These are phyloP conservation scores for Rhodotorula sp. DNA, from an alignment of 1,284 basidiomycete genomes.

Conservation along the genomic window DNA sequence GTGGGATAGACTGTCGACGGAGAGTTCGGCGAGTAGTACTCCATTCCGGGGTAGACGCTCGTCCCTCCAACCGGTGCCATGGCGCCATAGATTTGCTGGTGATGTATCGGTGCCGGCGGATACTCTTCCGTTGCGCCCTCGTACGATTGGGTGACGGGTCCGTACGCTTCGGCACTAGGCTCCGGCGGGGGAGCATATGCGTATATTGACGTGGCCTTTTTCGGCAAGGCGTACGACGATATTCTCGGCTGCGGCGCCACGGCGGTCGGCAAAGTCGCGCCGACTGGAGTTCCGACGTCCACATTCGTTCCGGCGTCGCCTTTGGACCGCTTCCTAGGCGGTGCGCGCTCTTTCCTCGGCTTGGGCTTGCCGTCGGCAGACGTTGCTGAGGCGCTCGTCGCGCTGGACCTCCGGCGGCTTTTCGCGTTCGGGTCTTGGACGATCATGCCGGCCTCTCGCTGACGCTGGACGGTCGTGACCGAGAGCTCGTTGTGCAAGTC, in stretches of 20 bases:
- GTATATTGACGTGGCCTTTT: too few species aligned
- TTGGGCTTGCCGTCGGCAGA: slow-evolving; percentile 3
- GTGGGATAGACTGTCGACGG: too few species aligned
- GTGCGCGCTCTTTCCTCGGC: background rate
- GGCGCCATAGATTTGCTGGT: slow-evolving; percentile 10
- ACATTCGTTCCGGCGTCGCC: background rate
- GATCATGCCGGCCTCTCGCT: slow-evolving; percentile 37
- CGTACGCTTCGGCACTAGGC: too few species aligned
- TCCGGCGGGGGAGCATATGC: too few species aligned
- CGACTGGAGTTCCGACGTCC: too few species aligned
- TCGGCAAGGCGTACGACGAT: too few species aligned
- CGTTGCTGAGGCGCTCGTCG: background rate
- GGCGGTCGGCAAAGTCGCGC: too few species aligned
- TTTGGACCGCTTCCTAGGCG: slow-evolving; percentile 5
- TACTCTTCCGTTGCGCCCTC: background rate
- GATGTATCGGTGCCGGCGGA: background rate
- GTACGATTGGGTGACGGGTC: background rate
- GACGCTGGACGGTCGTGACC: slow-evolving; percentile 24
- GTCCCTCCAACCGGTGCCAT: background rate
- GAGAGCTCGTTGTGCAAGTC: slow-evolving; percentile 39
- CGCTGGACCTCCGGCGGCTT: background rate
- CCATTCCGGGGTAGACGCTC: background rate
- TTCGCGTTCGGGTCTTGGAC: slow-evolving; percentile 14
- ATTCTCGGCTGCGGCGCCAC: too few species aligned
- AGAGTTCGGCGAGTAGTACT: slow-evolving; percentile 1